Evolutionary conservation across 192 early-diverging fungal species (phyloP), one percentile per base, ranked within the genome.

Genomic region (Funneliformis geosporum): DNA sequence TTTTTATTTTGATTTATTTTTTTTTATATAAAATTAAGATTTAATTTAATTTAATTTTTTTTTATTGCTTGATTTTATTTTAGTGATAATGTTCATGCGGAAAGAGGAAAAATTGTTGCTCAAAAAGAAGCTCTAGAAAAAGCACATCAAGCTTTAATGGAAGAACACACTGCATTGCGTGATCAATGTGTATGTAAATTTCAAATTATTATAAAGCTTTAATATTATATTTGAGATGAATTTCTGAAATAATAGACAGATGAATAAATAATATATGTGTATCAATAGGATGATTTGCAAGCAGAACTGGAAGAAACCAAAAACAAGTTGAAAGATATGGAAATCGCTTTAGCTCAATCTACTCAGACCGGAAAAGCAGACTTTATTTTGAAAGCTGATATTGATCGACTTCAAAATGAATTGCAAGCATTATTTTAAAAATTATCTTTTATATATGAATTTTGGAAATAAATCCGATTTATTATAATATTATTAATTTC

Each of bases 371-470:
- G 94, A 23, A 91, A 92, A 82, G 86, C 90, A 23, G 96, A 98
- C 74, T 96, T 96, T 79, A 79, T 97, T 60, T 87, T 96, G 86
- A 85, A 90, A 43, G 88, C 92, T 27, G 96, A 98, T 83, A 96
- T 96, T 78, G 94, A 95, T 44, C 91, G 91, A 50, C 83, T 98
- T 77, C 94, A 94, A 61, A 88, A 90, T 66, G 94, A 97, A 39
- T 82, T 98, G 90, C 94, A 88, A 84, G 91, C 85, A 25, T 11
- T 12, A 42, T 43, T 40, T 71, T 25, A 27, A 46, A 8, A 38
- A 21, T 42, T 42, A 8, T 42, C 40, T 46, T 71, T 71, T n/a
- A 40, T 39, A 44, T 46, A 18, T 12, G 14, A 38, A 42, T 69
- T 43, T 69, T 12, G 10, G 8, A 67, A 67, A 67, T 38, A 42